phyloP scores from a whole-genome alignment of 2,329 filamentous ascomycete species.

The Chaetomium strumarium region DNA sequence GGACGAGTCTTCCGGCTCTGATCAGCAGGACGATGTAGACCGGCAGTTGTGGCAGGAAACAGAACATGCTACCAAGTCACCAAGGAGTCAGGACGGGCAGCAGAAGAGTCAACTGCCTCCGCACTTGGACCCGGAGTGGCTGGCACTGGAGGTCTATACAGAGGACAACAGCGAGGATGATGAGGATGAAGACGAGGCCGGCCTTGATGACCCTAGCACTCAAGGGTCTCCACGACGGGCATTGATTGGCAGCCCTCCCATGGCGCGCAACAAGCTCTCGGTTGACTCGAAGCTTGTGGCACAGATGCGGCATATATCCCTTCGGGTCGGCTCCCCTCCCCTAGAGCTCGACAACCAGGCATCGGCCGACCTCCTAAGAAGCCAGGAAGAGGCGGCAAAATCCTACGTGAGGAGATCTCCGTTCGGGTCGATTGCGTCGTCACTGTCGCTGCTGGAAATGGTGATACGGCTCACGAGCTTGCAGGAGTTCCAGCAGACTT shows the following conservation, averaged over 20 bases:
- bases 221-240: background rate
- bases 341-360: background rate
- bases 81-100: background rate
- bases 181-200: slow-evolving; percentile 1
- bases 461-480: slow-evolving; percentile 78
- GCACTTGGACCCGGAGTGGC: slow-evolving; percentile 82
- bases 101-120: slow-evolving; percentile 56
- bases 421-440: slow-evolving; percentile 48
- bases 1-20: slow-evolving; percentile 20
- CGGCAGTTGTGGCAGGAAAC: slow-evolving; percentile 40
- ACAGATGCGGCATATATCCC: slow-evolving; percentile 37
- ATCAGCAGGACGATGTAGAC: slow-evolving; percentile 42
- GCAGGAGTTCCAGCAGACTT: slow-evolving; percentile 86
- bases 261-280: slow-evolving; percentile 22
- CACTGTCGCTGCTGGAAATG: slow-evolving; percentile 76
- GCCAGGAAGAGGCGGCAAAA: slow-evolving; percentile 18
- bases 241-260: background rate
- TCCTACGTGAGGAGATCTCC: slow-evolving; percentile 40
- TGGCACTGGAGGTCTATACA: slow-evolving; percentile 79
- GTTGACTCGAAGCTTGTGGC: slow-evolving; percentile 36
- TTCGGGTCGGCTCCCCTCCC: slow-evolving; percentile 22
- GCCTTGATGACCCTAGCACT: slow-evolving; percentile 19
- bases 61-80: slow-evolving; percentile 13
- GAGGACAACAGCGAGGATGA: slow-evolving; percentile 44
- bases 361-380: slow-evolving; percentile 11